Evolutionary conservation across 192 early-diverging fungal genomes (phyloP).

Genomic region (Backusella westeae): DNA sequence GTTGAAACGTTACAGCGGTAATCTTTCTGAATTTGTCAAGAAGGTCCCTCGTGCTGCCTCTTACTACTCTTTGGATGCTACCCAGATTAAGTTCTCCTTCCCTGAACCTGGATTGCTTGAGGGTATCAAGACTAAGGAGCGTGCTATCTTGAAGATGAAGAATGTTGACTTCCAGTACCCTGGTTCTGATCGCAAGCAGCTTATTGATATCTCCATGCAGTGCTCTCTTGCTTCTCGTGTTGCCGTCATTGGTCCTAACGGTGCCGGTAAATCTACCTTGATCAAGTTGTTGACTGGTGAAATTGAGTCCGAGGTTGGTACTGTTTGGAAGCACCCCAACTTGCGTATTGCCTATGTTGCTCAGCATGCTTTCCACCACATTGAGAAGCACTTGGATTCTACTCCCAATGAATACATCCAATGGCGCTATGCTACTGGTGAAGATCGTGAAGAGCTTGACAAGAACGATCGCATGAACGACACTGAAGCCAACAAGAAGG

Average conservation of each 20-base stretch:
- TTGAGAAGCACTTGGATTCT: conserved; percentile 76
- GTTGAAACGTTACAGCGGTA: conserved; percentile 76
- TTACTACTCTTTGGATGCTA: conserved; percentile 73
- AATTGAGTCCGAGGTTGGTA: conserved; percentile 65
- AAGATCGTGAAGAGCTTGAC: conserved; percentile 75
- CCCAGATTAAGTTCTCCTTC: conserved; percentile 65
- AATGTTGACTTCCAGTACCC: conserved; percentile 73
- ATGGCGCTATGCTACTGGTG: conserved; percentile 77
- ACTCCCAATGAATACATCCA: conserved; percentile 79
- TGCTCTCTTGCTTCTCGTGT: conserved; percentile 74
- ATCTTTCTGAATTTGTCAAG: conserved; percentile 80
- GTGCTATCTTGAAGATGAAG: conserved; percentile 78
- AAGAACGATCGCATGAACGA: conserved; percentile 70
- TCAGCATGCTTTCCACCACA: conserved; percentile 86
- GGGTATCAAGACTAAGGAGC: conserved; percentile 73
- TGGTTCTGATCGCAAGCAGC: conserved; percentile 52
- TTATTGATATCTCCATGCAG: conserved; percentile 60
- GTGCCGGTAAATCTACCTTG: conserved; percentile 71
- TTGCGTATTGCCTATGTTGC: conserved; percentile 83
- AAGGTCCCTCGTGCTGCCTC: conserved; percentile 69
- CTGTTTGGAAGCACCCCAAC: conserved; percentile 49
- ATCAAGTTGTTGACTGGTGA: conserved; percentile 73
- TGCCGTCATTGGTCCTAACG: conserved; percentile 78
- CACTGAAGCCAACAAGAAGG: conserved; percentile 65
- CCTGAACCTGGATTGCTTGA: conserved; percentile 74